phyloP scores from a whole-genome alignment of 768 basidiomycete genomes.

The Phallus indusiatus region DNA sequence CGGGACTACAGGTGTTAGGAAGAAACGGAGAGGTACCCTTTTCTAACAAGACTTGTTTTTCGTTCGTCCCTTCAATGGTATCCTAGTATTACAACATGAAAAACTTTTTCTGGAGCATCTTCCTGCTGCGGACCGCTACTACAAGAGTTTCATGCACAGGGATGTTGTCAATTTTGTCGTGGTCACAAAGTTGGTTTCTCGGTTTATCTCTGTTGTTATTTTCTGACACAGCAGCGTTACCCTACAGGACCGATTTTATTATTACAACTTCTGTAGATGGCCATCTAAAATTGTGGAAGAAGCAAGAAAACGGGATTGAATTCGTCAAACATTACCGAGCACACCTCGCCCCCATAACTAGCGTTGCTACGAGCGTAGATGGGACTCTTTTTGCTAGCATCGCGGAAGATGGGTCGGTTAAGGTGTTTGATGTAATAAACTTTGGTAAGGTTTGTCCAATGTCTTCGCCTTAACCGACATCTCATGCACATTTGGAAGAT shows the following conservation, averaged over 20 bases:
- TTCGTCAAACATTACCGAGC: conserved; percentile 98
- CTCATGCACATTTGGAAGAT: conserved; percentile 39
- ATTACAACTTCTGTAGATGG: conserved; percentile 94
- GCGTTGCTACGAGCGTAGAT: conserved; percentile 81
- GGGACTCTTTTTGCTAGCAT: conserved; percentile 89
- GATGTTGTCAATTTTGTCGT: conserved; percentile 84
- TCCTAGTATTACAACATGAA: conserved; percentile 85
- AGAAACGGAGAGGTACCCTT: conserved; percentile 73
- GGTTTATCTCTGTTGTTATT: neutral
- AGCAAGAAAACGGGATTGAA: conserved; percentile 90
- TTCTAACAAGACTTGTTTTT: neutral
- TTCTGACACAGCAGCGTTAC: neutral
- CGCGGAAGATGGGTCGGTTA: conserved; percentile 83
- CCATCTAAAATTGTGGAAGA: conserved; percentile 98
- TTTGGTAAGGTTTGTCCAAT: conserved; percentile 59
- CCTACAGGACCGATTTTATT: conserved; percentile 78
- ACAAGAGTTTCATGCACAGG: conserved; percentile 97
- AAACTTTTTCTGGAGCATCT: conserved; percentile 86
- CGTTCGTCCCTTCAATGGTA: neutral
- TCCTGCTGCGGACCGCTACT: conserved; percentile 87
- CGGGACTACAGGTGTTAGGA: conserved; percentile 37
- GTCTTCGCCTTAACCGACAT: neutral
- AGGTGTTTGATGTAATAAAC: conserved; percentile 96
- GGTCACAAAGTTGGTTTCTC: conserved; percentile 65
- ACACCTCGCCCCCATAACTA: conserved; percentile 68